Evolutionary conservation across 768 basidiomycete genomes (phyloP).

Genomic region (Russula vinacea): DNA sequence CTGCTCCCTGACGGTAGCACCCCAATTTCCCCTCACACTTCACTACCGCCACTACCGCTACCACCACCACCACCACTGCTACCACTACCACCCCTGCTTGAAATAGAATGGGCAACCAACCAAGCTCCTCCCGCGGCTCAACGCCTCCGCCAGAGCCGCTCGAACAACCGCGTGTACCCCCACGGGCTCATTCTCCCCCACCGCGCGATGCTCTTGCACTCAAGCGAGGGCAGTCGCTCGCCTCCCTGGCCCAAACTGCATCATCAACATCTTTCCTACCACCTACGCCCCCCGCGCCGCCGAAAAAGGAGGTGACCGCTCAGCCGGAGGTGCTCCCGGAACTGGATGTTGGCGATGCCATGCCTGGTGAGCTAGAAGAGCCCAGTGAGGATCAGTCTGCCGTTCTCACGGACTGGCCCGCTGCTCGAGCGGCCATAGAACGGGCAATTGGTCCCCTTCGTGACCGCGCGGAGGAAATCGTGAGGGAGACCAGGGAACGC

Average conservation of each 20-base stretch:
- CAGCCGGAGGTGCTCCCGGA: slow-evolving; percentile 6
- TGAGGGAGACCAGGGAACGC: slow-evolving; percentile 22
- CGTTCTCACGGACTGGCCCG: slow-evolving; percentile 20
- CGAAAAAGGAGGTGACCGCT: background rate
- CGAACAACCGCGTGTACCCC: slow-evolving; percentile 22
- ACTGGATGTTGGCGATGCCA: slow-evolving; percentile 24
- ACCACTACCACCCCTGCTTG: slow-evolving; percentile 4
- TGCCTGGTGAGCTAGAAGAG: slow-evolving; percentile 23
- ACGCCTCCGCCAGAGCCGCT: slow-evolving; percentile 23
- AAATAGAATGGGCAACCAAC: slow-evolving; percentile 27
- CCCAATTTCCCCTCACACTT: slow-evolving; percentile 4
- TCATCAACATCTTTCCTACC: background rate
- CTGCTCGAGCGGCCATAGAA: slow-evolving; percentile 24
- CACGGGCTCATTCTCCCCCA: slow-evolving; percentile 19
- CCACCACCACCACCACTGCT: background rate
- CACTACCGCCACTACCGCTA: slow-evolving; percentile 3
- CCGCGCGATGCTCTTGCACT: slow-evolving; percentile 26
- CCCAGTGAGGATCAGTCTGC: slow-evolving; percentile 1
- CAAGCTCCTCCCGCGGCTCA: slow-evolving; percentile 19
- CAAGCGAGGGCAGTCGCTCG: slow-evolving; percentile 26
- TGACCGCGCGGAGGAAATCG: slow-evolving; percentile 19
- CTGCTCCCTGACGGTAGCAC: background rate
- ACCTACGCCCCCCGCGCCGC: background rate
- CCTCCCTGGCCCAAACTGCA: slow-evolving; percentile 9
- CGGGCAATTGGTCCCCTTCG: slow-evolving; percentile 21